These are phyloP conservation scores for Fremontodendron californicum DNA, from an alignment of 345 rosid species.

Conservation along the genomic window DNA sequence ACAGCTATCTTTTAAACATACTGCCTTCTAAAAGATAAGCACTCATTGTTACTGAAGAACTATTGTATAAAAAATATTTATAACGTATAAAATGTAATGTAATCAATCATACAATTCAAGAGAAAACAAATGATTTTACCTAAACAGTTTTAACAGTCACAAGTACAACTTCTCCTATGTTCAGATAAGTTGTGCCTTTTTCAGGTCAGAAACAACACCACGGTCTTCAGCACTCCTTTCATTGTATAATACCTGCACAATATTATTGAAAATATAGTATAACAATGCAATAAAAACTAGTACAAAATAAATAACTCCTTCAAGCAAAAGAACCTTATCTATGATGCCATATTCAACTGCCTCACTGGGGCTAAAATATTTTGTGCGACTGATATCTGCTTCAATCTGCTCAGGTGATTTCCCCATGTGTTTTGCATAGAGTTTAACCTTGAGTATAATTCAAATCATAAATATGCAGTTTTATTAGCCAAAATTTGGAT, in stretches of 20 bases:
- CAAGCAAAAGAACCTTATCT: slow-evolving; percentile 59
- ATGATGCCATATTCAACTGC: slow-evolving; percentile 87
- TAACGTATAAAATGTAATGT: background rate
- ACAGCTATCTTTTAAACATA: background rate
- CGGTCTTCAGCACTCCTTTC: slow-evolving; percentile 60
- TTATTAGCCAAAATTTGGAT: background rate
- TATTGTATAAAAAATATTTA: background rate
- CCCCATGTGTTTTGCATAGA: slow-evolving; percentile 64
- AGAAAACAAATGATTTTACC: background rate
- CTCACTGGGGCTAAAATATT: slow-evolving; percentile 73
- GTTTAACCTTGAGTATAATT: slow-evolving; percentile 51
- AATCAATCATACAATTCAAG: background rate
- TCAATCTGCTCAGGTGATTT: slow-evolving; percentile 79
- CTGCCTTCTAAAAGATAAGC: background rate
- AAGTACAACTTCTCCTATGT: background rate
- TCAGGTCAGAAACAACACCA: slow-evolving; percentile 63
- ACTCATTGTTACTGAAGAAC: no score
- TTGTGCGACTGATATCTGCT: slow-evolving; percentile 73
- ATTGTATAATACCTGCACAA: slow-evolving; percentile 68
- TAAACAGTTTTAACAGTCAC: slow-evolving; percentile 1
- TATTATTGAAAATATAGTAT: slow-evolving; percentile 19
- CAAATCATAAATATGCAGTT: background rate
- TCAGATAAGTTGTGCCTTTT: slow-evolving; percentile 51
- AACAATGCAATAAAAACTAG: background rate
- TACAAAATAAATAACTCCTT: background rate